phyloP scores from a whole-genome alignment of 1,139 yeast genomes.

The Pichiaceae sp. region DNA sequence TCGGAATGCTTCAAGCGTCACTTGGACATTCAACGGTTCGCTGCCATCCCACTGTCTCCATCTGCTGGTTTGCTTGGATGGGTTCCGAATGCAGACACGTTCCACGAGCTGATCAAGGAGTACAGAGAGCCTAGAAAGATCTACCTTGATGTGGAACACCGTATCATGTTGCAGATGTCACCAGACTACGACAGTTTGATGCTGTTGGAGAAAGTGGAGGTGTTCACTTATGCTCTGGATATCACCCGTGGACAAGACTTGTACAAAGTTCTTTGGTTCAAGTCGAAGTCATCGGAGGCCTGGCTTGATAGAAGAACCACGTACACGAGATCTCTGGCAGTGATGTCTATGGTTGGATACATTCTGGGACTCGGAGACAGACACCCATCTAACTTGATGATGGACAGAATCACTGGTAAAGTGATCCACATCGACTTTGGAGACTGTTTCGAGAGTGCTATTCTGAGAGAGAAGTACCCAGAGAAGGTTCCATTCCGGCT shows the following conservation, averaged over 20 bases:
- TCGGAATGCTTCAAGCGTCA: constrained; percentile 96
- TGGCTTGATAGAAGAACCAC: constrained; percentile 98
- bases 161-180: constrained; percentile 96
- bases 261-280: constrained; percentile 92
- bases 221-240: constrained; percentile 90
- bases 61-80: constrained; percentile 95
- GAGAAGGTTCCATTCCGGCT: constrained; percentile 97
- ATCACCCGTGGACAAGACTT: constrained; percentile 95
- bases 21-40: constrained; percentile 81
- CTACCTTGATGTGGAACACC: constrained; percentile 82
- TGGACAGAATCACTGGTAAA: constrained; percentile 89
- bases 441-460: constrained; percentile 98
- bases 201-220: constrained; percentile 87
- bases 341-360: constrained; percentile 98
- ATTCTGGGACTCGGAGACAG: constrained; percentile 95
- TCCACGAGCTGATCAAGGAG: constrained; percentile 87
- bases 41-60: constrained; percentile 94
- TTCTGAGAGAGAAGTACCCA: constrained; percentile 90
- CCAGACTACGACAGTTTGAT: constrained; percentile 93
- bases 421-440: constrained; percentile 98
- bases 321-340: constrained; percentile 91
- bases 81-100: constrained; percentile 96
- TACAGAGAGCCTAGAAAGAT: constrained; percentile 89
- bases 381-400: constrained; percentile 95
- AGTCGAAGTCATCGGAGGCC: constrained; percentile 91